Percentiles rank a stretch among this genome's conserved stretches.
These are phyloP conservation scores for Porphyrellus cyaneotinctus DNA, from an alignment of 768 basidiomycete species.

Conservation along the genomic window DNA sequence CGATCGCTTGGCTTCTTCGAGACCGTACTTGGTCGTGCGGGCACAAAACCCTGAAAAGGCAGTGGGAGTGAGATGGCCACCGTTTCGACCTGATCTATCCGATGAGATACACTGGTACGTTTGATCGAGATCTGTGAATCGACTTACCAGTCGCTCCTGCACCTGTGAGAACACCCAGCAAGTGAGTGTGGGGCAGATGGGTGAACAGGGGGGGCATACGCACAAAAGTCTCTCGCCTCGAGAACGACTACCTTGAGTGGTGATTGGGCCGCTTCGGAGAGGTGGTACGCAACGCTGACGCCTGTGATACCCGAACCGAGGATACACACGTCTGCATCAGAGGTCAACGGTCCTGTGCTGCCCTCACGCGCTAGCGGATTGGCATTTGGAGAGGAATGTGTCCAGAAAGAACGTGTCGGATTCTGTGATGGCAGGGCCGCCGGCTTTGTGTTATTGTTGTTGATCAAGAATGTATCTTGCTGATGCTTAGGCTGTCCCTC, in stretches of 20 bases:
- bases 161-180: slow-evolving; percentile 36
- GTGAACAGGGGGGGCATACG: slow-evolving; percentile 26
- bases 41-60: slow-evolving; percentile 44
- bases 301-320: slow-evolving; percentile 82
- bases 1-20: slow-evolving; percentile 51
- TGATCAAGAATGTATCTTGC: slow-evolving; percentile 2
- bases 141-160: slow-evolving; percentile 69
- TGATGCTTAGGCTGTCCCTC: not conserved
- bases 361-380: slow-evolving; percentile 69
- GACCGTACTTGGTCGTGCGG: slow-evolving; percentile 39
- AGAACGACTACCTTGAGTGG: slow-evolving; percentile 57
- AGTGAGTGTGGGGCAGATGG: no score
- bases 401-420: slow-evolving; percentile 74
- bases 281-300: slow-evolving; percentile 68
- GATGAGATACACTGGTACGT: not conserved
- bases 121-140: not conserved
- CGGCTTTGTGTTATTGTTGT: slow-evolving; percentile 6
- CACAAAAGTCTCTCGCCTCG: slow-evolving; percentile 86
- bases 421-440: slow-evolving; percentile 51
- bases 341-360: slow-evolving; percentile 55
- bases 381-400: slow-evolving; percentile 46
- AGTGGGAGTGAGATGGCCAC: slow-evolving; percentile 64
- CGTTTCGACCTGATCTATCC: slow-evolving; percentile 60
- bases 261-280: slow-evolving; percentile 37
- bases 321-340: slow-evolving; percentile 67